phyloP scores from a whole-genome alignment of 495 filamentous ascomycete species.

The Penicillium goetzii region DNA sequence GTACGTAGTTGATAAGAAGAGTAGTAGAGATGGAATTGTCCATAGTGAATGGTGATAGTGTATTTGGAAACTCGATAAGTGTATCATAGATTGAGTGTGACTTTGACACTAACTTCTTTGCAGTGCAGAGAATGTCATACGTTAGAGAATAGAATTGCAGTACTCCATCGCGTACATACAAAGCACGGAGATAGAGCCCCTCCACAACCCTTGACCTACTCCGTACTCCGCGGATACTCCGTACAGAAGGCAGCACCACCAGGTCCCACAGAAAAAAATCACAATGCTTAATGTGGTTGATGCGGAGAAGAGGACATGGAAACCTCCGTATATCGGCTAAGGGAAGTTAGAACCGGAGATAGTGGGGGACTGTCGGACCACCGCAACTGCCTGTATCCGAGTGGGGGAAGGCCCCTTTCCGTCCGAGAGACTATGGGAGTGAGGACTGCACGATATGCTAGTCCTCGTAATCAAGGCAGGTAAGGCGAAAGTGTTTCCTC shows the following conservation, averaged over 20 bases:
- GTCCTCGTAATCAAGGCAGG: background rate
- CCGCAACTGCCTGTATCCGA: slow-evolving; percentile 13
- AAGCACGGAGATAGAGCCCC: background rate
- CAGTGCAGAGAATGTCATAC: background rate
- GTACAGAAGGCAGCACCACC: background rate
- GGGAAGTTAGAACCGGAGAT: background rate
- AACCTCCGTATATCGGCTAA: slow-evolving; percentile 26
- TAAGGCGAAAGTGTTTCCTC: background rate
- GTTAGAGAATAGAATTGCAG: background rate
- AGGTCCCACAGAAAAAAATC: slow-evolving; percentile 1
- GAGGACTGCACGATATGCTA: background rate
- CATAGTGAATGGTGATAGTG: background rate
- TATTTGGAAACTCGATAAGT: background rate
- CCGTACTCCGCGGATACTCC: too few relatives aligned
- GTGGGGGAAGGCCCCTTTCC: slow-evolving; percentile 7
- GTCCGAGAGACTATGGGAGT: background rate
- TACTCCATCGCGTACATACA: background rate
- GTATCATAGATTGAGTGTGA: background rate
- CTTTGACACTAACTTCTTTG: background rate
- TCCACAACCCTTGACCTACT: background rate
- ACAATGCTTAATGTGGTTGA: slow-evolving; percentile 19
- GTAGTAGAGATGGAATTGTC: background rate
- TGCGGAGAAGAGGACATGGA: slow-evolving; percentile 22
- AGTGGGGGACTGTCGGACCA: slow-evolving; percentile 17
- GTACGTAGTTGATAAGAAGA: background rate